These are phyloP conservation scores for Xylaria telfairii DNA, from an alignment of 495 filamentous ascomycete species.

Conservation along the genomic window DNA sequence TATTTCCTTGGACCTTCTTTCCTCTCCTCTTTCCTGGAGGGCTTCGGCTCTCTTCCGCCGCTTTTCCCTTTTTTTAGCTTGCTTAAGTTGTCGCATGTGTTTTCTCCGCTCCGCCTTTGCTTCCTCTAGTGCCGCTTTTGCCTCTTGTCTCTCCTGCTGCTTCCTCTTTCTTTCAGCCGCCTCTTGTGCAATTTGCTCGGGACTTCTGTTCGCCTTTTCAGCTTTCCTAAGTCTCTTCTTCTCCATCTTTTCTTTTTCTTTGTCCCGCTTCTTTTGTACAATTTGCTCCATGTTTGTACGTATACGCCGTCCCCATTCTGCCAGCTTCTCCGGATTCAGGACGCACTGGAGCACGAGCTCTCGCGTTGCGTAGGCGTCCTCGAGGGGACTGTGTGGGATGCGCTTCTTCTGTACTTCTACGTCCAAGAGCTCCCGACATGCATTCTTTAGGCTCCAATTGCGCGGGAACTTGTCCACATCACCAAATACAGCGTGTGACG, in stretches of 20 bases:
- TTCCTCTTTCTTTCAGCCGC: not conserved
- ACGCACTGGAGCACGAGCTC: conserved; percentile 47
- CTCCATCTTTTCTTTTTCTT: not conserved
- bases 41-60: not conserved
- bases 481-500: conserved; percentile 29
- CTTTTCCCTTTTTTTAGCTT: not conserved
- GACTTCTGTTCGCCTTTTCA: not conserved
- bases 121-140: not conserved
- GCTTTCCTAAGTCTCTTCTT: conserved; percentile 18
- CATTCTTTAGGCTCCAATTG: conserved; percentile 39
- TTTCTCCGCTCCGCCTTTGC: not conserved
- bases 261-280: conserved; percentile 24
- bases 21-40: not conserved
- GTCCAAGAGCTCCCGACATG: conserved; percentile 36
- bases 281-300: conserved; percentile 21
- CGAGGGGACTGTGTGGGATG: conserved; percentile 44
- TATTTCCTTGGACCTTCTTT: not conserved
- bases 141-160: not conserved
- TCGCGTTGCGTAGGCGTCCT: conserved; percentile 49
- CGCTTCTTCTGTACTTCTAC: conserved; percentile 40
- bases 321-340: conserved; percentile 23
- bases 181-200: not conserved
- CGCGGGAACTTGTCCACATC: conserved; percentile 18
- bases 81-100: no score
- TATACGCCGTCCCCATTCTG: conserved; percentile 21